phyloP scores from a whole-genome alignment of 2,329 filamentous ascomycete genomes.

The Aspergillus costaricaensis region DNA sequence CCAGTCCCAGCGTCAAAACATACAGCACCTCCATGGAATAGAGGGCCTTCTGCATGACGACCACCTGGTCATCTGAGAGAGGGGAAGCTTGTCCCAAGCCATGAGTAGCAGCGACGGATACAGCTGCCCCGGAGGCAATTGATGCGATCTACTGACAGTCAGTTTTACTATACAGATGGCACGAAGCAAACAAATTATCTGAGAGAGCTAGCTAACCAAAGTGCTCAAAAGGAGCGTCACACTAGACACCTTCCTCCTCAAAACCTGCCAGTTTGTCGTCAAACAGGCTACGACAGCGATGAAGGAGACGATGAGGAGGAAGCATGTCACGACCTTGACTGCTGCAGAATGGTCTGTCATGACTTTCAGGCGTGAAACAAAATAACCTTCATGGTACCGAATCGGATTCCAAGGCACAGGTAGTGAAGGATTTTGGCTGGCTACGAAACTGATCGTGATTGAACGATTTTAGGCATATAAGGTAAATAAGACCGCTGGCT shows the following conservation, averaged over 20 bases:
- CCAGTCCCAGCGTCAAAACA: constrained; percentile 1
- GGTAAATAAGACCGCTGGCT: no score
- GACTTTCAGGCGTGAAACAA: no score
- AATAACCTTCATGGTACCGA: neutral
- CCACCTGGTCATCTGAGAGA: neutral
- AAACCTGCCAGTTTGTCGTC: constrained; percentile 7
- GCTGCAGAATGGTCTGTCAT: constrained; percentile 1
- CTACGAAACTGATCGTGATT: no score
- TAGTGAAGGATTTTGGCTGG: no score
- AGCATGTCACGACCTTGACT: constrained; percentile 8
- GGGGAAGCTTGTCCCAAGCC: neutral
- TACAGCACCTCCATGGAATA: neutral
- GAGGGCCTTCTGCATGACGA: neutral
- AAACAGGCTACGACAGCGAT: constrained; percentile 5
- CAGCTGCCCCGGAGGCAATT: neutral
- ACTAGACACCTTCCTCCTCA: constrained; percentile 4
- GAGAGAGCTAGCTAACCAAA: neutral
- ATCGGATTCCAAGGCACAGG: neutral
- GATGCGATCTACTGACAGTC: neutral
- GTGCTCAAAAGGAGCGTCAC: constrained; percentile 5
- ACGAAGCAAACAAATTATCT: neutral
- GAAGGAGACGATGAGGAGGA: constrained; percentile 9
- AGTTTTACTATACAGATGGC: neutral
- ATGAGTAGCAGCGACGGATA: constrained; percentile 2
- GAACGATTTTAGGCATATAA: no score